Evolutionary conservation across 1,284 basidiomycete species (phyloP), one percentile per base, ranked within the genome.

Genomic region (Fomes fomentarius): DNA sequence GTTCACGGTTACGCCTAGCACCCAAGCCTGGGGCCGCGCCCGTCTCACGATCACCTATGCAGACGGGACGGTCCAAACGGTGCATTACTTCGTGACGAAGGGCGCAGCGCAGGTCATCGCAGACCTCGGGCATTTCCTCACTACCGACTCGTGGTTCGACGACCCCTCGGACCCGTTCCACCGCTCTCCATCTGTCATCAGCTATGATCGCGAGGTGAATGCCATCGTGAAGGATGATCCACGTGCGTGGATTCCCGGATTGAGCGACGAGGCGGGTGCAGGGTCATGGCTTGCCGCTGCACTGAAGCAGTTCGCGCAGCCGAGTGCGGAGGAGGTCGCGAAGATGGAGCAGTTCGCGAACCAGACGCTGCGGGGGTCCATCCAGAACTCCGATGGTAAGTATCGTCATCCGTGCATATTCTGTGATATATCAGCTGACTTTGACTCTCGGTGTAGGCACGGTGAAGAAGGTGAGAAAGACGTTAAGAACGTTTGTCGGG

Each of bases 231-330:
- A 66, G 59, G 75, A 83, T 58, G 71, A 74, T 54, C 67, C 68
- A 24, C 68, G 82, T 37, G 80, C 80, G 8, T 83, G 80, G 81
- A 83, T 83, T 49, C 77, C 80, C 21, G 82, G 82, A 0, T 62
- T 83, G 50, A 82, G 79, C 50, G 81, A 84, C 61, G 82, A 84
- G 65, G 82, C 78, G 26, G 82, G 82, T 28, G 81, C 81, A 4
- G 81, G 80, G 6, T 81, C 79, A 19, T 83, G 81, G 80, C 66
- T 84, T 14, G 81, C 82, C 8, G 81, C 79, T 8, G 66, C 76
- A 3, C 78, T 83, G 79, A 83, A 83, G 63, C 79, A 83, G 58
- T 82, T 71, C 54, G 78, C 74, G 4, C 80, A 82, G 56, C 82
- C 82, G 0, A 79, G 72, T 55, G 77, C 77, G 0, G 70, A 69